These are phyloP conservation scores for Sarocladium oryzae DNA, from an alignment of 2,329 filamentous ascomycete genomes.

Conservation along the genomic window DNA sequence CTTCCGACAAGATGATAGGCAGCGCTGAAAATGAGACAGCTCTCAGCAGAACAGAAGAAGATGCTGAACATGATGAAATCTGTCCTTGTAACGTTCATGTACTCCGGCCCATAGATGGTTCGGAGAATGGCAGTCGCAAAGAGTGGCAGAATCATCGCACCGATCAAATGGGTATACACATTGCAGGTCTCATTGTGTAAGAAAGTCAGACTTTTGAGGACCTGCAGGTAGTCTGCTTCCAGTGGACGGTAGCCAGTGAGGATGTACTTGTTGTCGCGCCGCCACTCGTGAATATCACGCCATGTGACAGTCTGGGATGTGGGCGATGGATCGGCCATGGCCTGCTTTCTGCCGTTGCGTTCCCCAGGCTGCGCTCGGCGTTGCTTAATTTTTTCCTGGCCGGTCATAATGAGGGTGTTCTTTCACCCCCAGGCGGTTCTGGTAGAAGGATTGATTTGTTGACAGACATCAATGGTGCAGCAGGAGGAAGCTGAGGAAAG, in stretches of 20 bases:
- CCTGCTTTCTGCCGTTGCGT: neutral
- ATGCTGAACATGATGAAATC: conserved; percentile 12
- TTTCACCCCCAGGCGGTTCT: neutral
- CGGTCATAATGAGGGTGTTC: neutral
- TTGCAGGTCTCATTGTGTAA: conserved; percentile 12
- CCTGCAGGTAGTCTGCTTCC: conserved; percentile 2
- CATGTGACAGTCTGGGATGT: conserved; percentile 10
- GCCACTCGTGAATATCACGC: conserved; percentile 11
- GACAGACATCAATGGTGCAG: neutral
- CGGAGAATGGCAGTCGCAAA: conserved; percentile 3
- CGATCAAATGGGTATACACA: conserved; percentile 11
- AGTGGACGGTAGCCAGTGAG: conserved; percentile 6
- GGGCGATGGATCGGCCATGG: neutral
- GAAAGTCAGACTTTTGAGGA: conserved; percentile 10
- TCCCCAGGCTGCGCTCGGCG: neutral
- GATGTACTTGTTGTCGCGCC: conserved; percentile 12
- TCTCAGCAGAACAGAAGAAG: conserved; percentile 14
- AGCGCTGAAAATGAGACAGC: conserved; percentile 12
- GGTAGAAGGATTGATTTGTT: neutral
- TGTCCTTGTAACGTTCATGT: neutral
- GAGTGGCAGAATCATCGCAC: conserved; percentile 6
- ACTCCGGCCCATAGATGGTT: conserved; percentile 5
- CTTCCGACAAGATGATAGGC: conserved; percentile 13
- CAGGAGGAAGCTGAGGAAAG: neutral
- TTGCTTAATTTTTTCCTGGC: neutral